A percentile compares a stretch with the other conserved stretches of the same genome.
phyloP scores from a whole-genome alignment of 495 filamentous ascomycete species.

The Penicillium herquei region DNA sequence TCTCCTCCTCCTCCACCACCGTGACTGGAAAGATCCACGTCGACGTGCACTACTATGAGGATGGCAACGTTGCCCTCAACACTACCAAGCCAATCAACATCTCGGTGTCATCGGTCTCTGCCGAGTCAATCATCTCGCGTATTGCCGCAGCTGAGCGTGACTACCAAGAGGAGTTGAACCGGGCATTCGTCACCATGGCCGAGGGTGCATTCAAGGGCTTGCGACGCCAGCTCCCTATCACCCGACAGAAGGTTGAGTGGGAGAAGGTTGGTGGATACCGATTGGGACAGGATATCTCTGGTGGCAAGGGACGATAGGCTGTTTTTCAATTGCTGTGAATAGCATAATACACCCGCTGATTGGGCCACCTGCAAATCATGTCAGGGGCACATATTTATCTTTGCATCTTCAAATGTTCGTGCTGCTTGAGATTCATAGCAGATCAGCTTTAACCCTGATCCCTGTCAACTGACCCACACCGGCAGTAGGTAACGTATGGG shows the following conservation, averaged over 20 bases:
- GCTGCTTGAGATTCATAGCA: too few relatives aligned
- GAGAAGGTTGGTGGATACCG: slow-evolving; percentile 97
- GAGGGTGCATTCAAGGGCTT: slow-evolving; percentile 95
- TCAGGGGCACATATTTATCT: background rate
- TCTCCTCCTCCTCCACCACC: slow-evolving; percentile 56
- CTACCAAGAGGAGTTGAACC: slow-evolving; percentile 95
- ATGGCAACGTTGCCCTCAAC: slow-evolving; percentile 91
- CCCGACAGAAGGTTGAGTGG: slow-evolving; percentile 99
- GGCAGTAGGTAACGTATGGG: too few relatives aligned
- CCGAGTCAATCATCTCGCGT: slow-evolving; percentile 65
- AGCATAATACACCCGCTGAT: background rate
- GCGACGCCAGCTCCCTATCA: slow-evolving; percentile 90
- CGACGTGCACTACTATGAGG: slow-evolving; percentile 97
- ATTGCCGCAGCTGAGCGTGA: slow-evolving; percentile 80
- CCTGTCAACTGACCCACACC: background rate
- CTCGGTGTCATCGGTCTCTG: slow-evolving; percentile 59
- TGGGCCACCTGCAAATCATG: background rate
- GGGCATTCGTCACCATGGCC: slow-evolving; percentile 79
- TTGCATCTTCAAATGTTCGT: background rate
- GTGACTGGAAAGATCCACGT: slow-evolving; percentile 49
- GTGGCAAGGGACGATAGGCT: slow-evolving; percentile 37
- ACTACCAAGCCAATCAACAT: slow-evolving; percentile 72
- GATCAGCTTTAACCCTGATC: background rate
- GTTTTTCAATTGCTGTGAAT: background rate
- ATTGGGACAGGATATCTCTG: slow-evolving; percentile 67